Conservation (phyloP, 805 yeast species). For the Candida chauliodis region DNA sequence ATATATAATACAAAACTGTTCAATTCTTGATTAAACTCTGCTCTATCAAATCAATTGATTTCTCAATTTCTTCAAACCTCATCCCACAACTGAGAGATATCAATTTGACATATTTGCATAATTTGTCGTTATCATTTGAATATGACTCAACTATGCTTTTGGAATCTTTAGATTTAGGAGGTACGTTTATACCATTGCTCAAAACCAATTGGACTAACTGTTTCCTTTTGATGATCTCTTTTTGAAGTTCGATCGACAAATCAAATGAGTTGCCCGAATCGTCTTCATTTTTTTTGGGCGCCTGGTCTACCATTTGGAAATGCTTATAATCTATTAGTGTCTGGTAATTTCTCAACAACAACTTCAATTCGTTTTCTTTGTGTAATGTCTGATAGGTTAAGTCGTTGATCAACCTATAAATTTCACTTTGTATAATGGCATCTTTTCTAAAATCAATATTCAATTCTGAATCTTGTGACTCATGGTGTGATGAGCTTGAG, state of each 20-base stretch:
- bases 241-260: constrained; percentile 18
- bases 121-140: constrained; percentile 7
- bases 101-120: constrained; percentile 35
- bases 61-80: constrained; percentile 37
- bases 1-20: constrained; percentile 1
- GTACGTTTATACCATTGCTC: constrained; percentile 18
- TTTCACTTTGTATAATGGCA: constrained; percentile 38
- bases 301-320: background rate
- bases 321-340: background rate
- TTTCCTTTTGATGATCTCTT: constrained; percentile 21
- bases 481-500: constrained; percentile 5
- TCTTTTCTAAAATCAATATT: constrained; percentile 25
- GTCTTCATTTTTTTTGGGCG: constrained; percentile 1
- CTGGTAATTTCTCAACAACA: constrained; percentile 4
- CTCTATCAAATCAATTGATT: constrained; percentile 41
- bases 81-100: constrained; percentile 42
- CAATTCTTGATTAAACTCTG: constrained; percentile 27
- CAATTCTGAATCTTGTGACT: constrained; percentile 7
- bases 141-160: background rate
- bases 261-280: constrained; percentile 6
- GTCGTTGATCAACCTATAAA: constrained; percentile 36
- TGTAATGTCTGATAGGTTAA: constrained; percentile 32
- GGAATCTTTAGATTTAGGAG: background rate
- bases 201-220: constrained; percentile 16
- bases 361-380: constrained; percentile 26